phyloP scores from a whole-genome alignment of 495 filamentous ascomycete species.

The Paragyromitra xinjiangensis region DNA sequence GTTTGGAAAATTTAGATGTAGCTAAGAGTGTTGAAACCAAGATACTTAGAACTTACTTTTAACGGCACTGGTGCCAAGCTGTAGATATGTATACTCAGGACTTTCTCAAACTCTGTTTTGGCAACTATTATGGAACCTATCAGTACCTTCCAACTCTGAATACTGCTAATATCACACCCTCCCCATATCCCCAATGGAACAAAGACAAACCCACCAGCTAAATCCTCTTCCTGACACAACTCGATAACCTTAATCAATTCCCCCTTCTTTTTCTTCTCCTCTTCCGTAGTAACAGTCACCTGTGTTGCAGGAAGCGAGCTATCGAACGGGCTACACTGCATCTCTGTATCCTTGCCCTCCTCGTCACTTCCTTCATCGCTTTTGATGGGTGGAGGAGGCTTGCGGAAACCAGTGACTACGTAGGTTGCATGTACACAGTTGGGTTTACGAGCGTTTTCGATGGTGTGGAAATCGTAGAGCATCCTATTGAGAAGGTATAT shows the following conservation, averaged over 20 bases:
- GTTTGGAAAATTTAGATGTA: neutral
- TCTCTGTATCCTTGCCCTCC: constrained; percentile 73
- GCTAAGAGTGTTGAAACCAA: neutral
- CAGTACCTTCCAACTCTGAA: neutral
- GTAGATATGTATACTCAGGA: constrained; percentile 85
- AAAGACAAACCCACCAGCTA: constrained; percentile 68
- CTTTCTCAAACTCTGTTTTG: constrained; percentile 72
- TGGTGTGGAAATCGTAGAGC: constrained; percentile 85
- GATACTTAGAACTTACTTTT: constrained; percentile 62
- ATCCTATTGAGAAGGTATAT: constrained; percentile 66
- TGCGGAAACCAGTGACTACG: constrained; percentile 73
- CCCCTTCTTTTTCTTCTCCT: constrained; percentile 61
- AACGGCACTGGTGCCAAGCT: constrained; percentile 76
- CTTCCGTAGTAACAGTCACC: constrained; percentile 63
- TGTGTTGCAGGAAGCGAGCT: constrained; percentile 39
- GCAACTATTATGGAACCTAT: constrained; percentile 63
- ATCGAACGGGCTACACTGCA: constrained; percentile 75
- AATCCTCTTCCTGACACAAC: constrained; percentile 80
- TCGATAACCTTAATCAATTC: constrained; percentile 68
- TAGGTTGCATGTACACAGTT: constrained; percentile 83
- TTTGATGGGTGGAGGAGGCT: constrained; percentile 39
- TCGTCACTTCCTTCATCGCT: constrained; percentile 59
- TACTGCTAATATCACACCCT: neutral
- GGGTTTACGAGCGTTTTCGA: constrained; percentile 79
- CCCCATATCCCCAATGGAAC: neutral